A percentile compares a stretch with the other conserved stretches of the same genome.
These are phyloP conservation scores for Aspergillus sp. DNA, from an alignment of 2,329 filamentous ascomycete species.

Conservation along the genomic window DNA sequence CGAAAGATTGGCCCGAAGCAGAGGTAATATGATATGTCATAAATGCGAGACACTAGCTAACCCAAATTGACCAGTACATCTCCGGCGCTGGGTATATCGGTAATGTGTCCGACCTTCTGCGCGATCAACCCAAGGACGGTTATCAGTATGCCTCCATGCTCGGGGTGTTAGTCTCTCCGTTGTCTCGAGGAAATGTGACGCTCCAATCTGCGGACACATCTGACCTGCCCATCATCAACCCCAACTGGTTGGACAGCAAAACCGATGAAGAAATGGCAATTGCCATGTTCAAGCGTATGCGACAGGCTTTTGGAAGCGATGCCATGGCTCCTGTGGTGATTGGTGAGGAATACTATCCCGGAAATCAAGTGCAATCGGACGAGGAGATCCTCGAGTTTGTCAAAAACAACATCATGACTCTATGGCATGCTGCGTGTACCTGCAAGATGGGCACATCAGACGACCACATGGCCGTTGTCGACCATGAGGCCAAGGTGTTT, in stretches of 20 bases:
- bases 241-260: constrained; percentile 39
- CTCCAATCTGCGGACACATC: constrained; percentile 21
- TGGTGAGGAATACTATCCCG: constrained; percentile 33
- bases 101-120: constrained; percentile 14
- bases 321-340: constrained; percentile 25
- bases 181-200: constrained; percentile 41
- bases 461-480: constrained; percentile 26
- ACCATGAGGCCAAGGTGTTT: constrained; percentile 23
- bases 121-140: constrained; percentile 14
- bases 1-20: constrained; percentile 32
- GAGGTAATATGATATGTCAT: constrained; percentile 14
- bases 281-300: constrained; percentile 37
- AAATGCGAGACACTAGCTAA: background rate
- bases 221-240: constrained; percentile 40
- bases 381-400: constrained; percentile 35
- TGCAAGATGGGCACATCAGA: constrained; percentile 23
- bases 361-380: constrained; percentile 33
- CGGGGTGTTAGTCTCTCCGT: constrained; percentile 22
- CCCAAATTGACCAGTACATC: constrained; percentile 15
- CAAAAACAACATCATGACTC: constrained; percentile 19
- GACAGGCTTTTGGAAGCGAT: constrained; percentile 28
- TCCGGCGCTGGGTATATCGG: constrained; percentile 19
- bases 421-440: constrained; percentile 25
- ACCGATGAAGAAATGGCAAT: constrained; percentile 41
- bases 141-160: constrained; percentile 21